A percentile compares a stretch with the other conserved stretches of the same genome.
Conservation (phyloP, 768 basidiomycete genomes). For the Amanita jacksonii region DNA sequence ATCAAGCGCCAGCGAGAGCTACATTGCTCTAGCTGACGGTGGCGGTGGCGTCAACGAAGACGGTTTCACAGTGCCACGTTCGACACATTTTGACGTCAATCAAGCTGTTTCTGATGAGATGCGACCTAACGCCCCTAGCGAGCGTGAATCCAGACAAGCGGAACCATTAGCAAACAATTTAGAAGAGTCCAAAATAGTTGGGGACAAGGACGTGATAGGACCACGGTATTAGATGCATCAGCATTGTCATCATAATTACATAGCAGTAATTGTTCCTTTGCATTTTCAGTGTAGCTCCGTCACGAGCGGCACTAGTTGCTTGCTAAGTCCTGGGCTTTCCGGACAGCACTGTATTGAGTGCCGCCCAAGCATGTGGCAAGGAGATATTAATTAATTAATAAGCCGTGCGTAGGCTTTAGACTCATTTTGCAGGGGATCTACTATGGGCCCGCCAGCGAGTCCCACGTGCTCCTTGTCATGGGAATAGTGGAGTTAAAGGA, state of each 20-base stretch:
- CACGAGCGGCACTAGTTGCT: background rate
- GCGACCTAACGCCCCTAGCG: background rate
- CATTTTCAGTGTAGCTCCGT: background rate
- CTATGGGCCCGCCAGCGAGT: too few species aligned
- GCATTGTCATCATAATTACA: background rate
- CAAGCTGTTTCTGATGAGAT: background rate
- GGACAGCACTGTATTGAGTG: too few species aligned
- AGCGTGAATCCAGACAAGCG: background rate
- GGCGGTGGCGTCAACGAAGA: constrained; percentile 7
- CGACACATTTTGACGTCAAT: background rate
- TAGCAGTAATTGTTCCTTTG: background rate
- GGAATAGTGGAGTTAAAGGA: too few species aligned
- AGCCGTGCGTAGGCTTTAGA: too few species aligned
- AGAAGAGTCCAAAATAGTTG: background rate
- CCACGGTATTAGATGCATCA: background rate
- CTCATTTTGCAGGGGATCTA: too few species aligned
- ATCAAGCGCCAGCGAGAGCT: constrained; percentile 3
- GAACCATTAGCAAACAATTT: background rate
- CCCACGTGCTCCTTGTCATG: too few species aligned
- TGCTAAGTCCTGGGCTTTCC: too few species aligned
- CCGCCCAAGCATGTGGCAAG: too few species aligned
- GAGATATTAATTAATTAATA: too few species aligned
- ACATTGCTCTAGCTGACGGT: background rate
- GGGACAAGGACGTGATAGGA: background rate
- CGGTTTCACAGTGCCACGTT: background rate